phyloP scores from a whole-genome alignment of 139 green algal species.

The Astrephomene gubernaculifera region DNA sequence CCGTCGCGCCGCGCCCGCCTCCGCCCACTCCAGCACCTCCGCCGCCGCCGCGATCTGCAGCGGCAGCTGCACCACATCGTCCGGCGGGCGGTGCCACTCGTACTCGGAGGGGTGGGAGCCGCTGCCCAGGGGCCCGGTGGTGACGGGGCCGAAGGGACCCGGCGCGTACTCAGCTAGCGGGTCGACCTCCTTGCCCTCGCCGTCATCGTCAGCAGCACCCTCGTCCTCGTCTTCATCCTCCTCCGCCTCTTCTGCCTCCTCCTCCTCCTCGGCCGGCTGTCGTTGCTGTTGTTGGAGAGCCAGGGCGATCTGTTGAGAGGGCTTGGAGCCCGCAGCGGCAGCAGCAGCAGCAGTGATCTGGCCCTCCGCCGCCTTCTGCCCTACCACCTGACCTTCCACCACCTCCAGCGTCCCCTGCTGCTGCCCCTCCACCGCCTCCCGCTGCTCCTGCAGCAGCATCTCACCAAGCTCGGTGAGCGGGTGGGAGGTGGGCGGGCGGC shows the following conservation, averaged over 20 bases:
- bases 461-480: not conserved
- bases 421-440: not conserved
- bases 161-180: not conserved
- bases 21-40: not conserved
- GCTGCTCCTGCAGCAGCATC: not conserved
- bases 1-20: not conserved
- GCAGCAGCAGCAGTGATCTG: too few relatives aligned
- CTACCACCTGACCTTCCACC: not conserved
- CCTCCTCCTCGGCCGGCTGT: not conserved
- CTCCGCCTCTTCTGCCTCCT: constrained; percentile 17
- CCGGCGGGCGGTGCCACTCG: not conserved
- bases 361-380: not conserved
- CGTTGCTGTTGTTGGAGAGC: too few relatives aligned
- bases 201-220: too few relatives aligned
- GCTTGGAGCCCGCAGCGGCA: too few relatives aligned
- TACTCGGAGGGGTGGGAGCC: not conserved
- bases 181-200: not conserved
- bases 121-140: not conserved
- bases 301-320: too few relatives aligned
- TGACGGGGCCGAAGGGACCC: not conserved
- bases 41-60: not conserved
- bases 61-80: constrained; percentile 14
- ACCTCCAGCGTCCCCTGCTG: not conserved
- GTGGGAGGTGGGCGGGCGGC: not conserved
- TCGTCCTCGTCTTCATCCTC: constrained; percentile 25